Base-by-base conservation (phyloP, 1,139 yeast species). In the Blastobotrys apis region DNA sequence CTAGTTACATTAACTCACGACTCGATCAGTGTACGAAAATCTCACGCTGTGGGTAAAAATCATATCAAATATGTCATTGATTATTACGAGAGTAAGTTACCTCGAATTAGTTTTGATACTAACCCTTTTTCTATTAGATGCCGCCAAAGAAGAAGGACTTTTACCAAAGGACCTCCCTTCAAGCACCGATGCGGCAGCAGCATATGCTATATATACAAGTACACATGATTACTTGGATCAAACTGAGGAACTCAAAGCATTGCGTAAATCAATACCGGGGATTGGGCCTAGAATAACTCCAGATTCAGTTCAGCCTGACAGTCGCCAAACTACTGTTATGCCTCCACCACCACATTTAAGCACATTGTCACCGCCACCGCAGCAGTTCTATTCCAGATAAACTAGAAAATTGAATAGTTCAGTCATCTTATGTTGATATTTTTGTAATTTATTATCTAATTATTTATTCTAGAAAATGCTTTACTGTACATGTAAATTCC, bases 1-100 rank as follows among this genome's bases (percentile, higher is more conserved):
- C 19, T 43, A 54, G 72, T 90, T 20, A 83, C 84, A 57, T 71
- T 88, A 49, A 88, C 96, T 1, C 97, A 88, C 60, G 96, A 87
- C 65, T 84, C 95, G 25, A 72, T 80, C 61, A 84, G 94, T 66
- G 97, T 88, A 43, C 69, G 96, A 36, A 81, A 84, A 58, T 81
- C 90, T 34, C 97, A 90, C 64, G 67, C 85, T 41, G 69, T 76
- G 40, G 97, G 97, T 12, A 78, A 78, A 57, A 82, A 84, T 61
- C 97, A 90, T 62, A 72, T 85, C 41, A 75, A 77, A 53, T 73
- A 77, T 48, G 86, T 84, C 48, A 80, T 88, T 48, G 84, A 83
- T 50, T 88, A 86, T 67, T 88, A 84, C 56, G 86, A 81, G 57
- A 64, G 68, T 62, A 50, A 32, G 66, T 50, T n/a, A n/a, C n/a